Evolutionary conservation across 108 stramenopile genomes (phyloP).

Genomic region (Schizochytrium sp.): DNA sequence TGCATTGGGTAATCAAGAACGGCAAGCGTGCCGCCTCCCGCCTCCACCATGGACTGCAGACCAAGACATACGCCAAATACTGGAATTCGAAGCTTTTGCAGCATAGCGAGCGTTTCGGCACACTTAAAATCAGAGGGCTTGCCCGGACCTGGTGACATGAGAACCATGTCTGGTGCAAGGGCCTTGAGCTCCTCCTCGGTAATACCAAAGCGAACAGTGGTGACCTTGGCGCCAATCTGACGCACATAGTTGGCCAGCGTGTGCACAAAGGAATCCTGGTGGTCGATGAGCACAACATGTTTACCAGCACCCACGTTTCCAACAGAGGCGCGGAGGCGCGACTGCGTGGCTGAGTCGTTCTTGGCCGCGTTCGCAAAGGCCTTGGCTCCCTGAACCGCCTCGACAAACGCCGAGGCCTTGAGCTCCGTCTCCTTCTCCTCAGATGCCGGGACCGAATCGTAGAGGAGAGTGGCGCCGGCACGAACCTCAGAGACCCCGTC

Average conservation of each 20-base stretch:
- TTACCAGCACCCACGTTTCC: conserved; percentile 62
- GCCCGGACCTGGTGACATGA: conserved; percentile 92
- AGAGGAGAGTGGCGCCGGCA: conserved; percentile 88
- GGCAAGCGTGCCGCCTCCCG: conserved; percentile 84
- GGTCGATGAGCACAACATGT: conserved; percentile 80
- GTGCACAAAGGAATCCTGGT: conserved; percentile 96
- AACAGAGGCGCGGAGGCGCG: not conserved
- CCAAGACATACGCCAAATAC: conserved; percentile 94
- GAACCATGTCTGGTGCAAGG: conserved; percentile 43
- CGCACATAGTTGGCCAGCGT: conserved; percentile 94
- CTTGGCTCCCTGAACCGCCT: conserved; percentile 56
- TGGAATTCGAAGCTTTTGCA: conserved; percentile 71
- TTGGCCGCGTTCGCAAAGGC: conserved; percentile 28
- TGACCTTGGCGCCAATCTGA: conserved; percentile 87
- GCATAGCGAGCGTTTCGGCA: conserved; percentile 64
- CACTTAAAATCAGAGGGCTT: conserved; percentile 83
- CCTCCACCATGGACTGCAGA: conserved; percentile 93
- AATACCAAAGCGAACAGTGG: conserved; percentile 77
- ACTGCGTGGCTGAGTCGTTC: conserved; percentile 10
- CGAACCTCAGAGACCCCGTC: conserved; percentile 77
- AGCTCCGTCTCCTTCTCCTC: conserved; percentile 95
- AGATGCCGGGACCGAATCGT: conserved; percentile 76
- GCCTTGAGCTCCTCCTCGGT: conserved; percentile 43
- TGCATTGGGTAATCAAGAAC: conserved; percentile 91
- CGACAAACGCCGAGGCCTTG: conserved; percentile 92